Conservation (phyloP, 2,329 filamentous ascomycete species). For the Fusarium sp. region DNA sequence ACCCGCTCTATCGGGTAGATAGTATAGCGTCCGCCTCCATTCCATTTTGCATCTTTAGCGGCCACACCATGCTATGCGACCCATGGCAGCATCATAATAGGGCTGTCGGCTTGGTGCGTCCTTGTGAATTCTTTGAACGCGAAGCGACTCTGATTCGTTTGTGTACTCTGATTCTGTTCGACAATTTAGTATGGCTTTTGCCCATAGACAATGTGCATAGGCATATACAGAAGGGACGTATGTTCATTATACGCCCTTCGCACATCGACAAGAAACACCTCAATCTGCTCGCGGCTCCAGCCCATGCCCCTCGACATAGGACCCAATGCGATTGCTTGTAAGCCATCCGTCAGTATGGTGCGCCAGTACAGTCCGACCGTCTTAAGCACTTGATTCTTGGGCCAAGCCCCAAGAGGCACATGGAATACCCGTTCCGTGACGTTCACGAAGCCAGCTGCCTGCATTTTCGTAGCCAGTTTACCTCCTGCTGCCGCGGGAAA, state of each 20-base stretch:
- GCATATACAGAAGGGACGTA: slow-evolving; percentile 60
- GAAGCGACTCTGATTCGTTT: background rate
- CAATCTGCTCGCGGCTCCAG: slow-evolving; percentile 58
- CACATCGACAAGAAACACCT: slow-evolving; percentile 58
- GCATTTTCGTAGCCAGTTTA: slow-evolving; percentile 54
- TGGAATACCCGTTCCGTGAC: slow-evolving; percentile 59
- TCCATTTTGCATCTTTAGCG: background rate
- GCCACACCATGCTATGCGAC: background rate
- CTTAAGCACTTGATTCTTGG: slow-evolving; percentile 59
- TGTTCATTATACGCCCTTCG: slow-evolving; percentile 58
- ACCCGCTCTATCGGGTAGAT: background rate
- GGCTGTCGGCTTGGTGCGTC: background rate
- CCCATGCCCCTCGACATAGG: slow-evolving; percentile 59
- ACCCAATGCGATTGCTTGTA: slow-evolving; percentile 60
- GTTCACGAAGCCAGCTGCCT: slow-evolving; percentile 60
- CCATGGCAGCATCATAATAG: background rate
- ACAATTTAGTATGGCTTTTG: slow-evolving; percentile 54
- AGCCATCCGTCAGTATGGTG: slow-evolving; percentile 58
- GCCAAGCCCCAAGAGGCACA: slow-evolving; percentile 64
- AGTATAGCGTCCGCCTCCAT: slow-evolving; percentile 7
- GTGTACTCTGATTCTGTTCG: background rate
- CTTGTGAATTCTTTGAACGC: background rate
- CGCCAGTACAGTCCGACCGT: slow-evolving; percentile 61
- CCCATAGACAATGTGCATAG: slow-evolving; percentile 62
- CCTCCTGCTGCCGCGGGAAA: slow-evolving; percentile 54